phyloP scores from a whole-genome alignment of 75 land plant species.

The Pinus albicaulis region DNA sequence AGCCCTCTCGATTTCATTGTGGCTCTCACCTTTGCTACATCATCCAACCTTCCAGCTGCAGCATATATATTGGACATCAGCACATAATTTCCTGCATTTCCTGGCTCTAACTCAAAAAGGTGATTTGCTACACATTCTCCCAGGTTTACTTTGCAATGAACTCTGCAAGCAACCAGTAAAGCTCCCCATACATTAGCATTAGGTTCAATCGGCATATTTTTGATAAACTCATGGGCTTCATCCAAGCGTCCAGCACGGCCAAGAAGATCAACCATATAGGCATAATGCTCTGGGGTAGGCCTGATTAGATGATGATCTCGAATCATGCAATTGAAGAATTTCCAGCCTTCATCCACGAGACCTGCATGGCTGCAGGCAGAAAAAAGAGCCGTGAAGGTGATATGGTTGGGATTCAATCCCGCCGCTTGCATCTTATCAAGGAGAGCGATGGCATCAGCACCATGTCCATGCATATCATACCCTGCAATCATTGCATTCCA shows the following conservation, averaged over 20 bases:
- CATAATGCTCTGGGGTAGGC: conserved; percentile 8
- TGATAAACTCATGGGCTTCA: conserved; percentile 10
- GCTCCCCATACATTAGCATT: conserved; percentile 9
- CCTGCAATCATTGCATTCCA: conserved; percentile 18
- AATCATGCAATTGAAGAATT: conserved; percentile 8
- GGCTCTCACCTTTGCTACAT: conserved; percentile 1
- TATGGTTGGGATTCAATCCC: not conserved
- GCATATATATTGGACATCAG: conserved; percentile 21
- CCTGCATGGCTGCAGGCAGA: conserved; percentile 22
- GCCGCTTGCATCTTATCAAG: conserved; percentile 1
- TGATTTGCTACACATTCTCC: conserved; percentile 12
- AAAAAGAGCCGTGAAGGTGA: conserved; percentile 5
- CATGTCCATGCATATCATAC: conserved; percentile 13
- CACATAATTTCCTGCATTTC: conserved; percentile 5
- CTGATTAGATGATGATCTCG: conserved; percentile 3
- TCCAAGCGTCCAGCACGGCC: conserved; percentile 18
- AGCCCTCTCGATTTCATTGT: not conserved
- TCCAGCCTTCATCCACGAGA: conserved; percentile 9
- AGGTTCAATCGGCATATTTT: conserved; percentile 3
- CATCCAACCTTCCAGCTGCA: conserved; percentile 7
- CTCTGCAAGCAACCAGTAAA: conserved; percentile 14
- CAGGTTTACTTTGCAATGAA: conserved; percentile 12
- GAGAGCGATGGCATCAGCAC: conserved; percentile 9
- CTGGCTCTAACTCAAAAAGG: conserved; percentile 8
- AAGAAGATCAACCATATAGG: conserved; percentile 23